Base-by-base conservation (phyloP, 805 yeast species). In the Ogataea ganodermae region DNA sequence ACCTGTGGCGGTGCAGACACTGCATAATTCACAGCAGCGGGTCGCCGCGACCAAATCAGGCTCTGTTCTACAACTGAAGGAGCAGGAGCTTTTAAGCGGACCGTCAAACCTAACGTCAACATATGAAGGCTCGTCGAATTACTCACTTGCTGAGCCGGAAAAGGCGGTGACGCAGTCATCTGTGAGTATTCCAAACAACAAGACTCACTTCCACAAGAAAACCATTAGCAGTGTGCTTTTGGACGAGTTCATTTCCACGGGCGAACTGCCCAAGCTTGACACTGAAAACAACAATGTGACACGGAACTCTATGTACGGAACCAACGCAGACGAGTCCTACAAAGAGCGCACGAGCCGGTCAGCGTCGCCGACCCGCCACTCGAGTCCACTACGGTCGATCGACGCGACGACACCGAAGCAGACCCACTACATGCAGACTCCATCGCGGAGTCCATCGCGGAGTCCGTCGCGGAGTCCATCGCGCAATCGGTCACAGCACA, bases 211-310 rank as follows among this genome's bases (percentile, higher is more conserved):
- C 35, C 62, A 59, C 41, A 56, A 46, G 27, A 56, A 59, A 30
- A 54, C 62, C 12, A 49, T 56, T 28, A 60, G 65, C 47, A 51
- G 63, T 9, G 43, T 47, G 9, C 46, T 56, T 2, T 36, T 64
- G 30, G 68, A 63, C 46, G 66, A 63, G 32, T 63, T 63, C 37
- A 61, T 63, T 1, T 46, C 56, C 4, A 54, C 51, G 12, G 55
- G 53, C 4, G 54, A 52, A 17, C 39, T 46, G 2, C 53, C 53
- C 4, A 20, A 35, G 10, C 26, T 33, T 3, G 44, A 35, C 9
- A 26, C 35, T 9, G 39, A n/a, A n/a, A n/a, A 30, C 8, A 16
- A 26, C 9, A 44, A 49, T 6, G 17, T 46, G 6, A 44, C 47
- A 26, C 50, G 43, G 20, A 52, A 56, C 45, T 56, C 62, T 2